These are phyloP conservation scores for Pseudogymnoascus sp. DNA, from an alignment of 2,329 filamentous ascomycete genomes.

Conservation along the genomic window DNA sequence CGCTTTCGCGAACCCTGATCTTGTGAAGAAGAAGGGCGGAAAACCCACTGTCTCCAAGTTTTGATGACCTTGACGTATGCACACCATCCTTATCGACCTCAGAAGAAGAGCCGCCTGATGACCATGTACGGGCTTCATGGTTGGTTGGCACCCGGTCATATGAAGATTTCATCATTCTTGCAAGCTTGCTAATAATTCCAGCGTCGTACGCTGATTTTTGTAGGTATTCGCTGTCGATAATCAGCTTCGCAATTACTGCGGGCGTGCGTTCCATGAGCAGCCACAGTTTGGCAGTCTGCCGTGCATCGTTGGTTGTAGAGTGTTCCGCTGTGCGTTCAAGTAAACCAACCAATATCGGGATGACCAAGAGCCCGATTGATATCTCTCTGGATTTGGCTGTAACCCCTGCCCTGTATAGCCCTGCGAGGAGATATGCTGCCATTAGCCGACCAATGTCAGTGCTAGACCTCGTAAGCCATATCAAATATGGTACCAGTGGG, in stretches of 20 bases:
- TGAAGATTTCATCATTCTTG: constrained; percentile 56
- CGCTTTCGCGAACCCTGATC: constrained; percentile 66
- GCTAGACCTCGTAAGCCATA: constrained; percentile 53
- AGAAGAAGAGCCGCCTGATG: constrained; percentile 24
- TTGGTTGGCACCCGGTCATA: constrained; percentile 48
- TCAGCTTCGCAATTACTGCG: constrained; percentile 66
- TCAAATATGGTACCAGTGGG: constrained; percentile 64
- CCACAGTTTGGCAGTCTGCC: constrained; percentile 36
- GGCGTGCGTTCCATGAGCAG: constrained; percentile 63
- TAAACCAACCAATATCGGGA: constrained; percentile 62
- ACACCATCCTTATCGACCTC: not conserved
- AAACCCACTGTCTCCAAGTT: constrained; percentile 54
- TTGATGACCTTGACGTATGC: constrained; percentile 31
- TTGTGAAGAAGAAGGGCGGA: constrained; percentile 56
- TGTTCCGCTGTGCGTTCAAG: constrained; percentile 41
- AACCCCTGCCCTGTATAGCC: constrained; percentile 60
- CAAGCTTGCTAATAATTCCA: constrained; percentile 51
- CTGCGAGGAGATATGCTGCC: constrained; percentile 61
- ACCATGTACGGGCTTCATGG: constrained; percentile 47
- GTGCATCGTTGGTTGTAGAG: constrained; percentile 31
- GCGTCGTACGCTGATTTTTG: constrained; percentile 77
- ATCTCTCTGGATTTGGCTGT: constrained; percentile 56
- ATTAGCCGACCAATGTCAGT: constrained; percentile 54
- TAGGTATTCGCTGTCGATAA: constrained; percentile 68
- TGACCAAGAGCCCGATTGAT: constrained; percentile 57